These are phyloP conservation scores for Alternaria angustiovoidea DNA, from an alignment of 2,329 filamentous ascomycete species.

Conservation along the genomic window DNA sequence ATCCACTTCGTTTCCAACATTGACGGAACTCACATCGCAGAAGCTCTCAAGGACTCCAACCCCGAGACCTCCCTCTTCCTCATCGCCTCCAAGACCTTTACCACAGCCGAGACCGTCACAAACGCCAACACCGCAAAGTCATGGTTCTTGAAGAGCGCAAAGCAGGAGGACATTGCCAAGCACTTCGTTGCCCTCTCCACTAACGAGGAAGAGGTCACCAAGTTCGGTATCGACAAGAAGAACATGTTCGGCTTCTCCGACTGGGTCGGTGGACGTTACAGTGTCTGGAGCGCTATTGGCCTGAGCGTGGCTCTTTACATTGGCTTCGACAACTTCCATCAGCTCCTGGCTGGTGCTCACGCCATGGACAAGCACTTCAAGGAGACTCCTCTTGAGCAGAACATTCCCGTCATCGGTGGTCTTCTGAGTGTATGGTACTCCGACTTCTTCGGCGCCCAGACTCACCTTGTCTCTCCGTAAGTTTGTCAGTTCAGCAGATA, in stretches of 20 bases:
- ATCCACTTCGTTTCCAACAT: conserved; percentile 99
- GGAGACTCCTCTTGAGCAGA: conserved; percentile 87
- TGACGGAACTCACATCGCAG: conserved; percentile 96
- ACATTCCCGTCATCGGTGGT: conserved; percentile 92
- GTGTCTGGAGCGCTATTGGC: conserved; percentile 98
- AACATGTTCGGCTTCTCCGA: conserved; percentile 99
- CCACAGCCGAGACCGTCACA: conserved; percentile 94
- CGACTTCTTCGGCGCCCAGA: conserved; percentile 98
- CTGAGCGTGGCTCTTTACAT: conserved; percentile 94
- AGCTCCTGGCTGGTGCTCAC: conserved; percentile 93
- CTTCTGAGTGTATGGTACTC: conserved; percentile 98
- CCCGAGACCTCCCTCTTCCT: conserved; percentile 99
- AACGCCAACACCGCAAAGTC: conserved; percentile 97
- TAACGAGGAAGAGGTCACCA: conserved; percentile 92
- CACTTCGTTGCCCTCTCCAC: conserved; percentile 98
- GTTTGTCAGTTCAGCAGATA: conserved; percentile 46
- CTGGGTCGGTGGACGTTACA: conserved; percentile 98
- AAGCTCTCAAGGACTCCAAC: conserved; percentile 86
- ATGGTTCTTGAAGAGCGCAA: conserved; percentile 91
- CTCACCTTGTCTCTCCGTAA: conserved; percentile 93
- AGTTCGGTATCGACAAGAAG: conserved; percentile 98
- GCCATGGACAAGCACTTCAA: conserved; percentile 99
- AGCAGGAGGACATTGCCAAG: conserved; percentile 86
- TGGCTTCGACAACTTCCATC: conserved; percentile 96
- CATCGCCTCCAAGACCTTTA: conserved; percentile 98